A percentile compares a stretch with the other conserved stretches of the same genome.
Conservation (phyloP, 2,329 filamentous ascomycete genomes). For the Hypomyces perniciosus region DNA sequence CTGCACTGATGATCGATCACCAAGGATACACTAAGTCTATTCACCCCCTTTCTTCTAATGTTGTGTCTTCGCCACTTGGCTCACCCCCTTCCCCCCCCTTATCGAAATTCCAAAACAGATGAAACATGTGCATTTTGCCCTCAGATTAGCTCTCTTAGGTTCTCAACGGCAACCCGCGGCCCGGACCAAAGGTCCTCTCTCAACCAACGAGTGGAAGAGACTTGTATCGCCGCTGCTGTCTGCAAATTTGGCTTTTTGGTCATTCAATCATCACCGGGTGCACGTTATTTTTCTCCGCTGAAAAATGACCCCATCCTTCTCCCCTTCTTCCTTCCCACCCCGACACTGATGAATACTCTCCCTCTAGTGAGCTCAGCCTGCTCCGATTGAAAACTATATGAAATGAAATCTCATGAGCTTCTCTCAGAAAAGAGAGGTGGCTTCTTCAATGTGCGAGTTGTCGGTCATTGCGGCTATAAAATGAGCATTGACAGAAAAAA, state of each 20-base stretch:
- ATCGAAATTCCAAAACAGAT: background rate
- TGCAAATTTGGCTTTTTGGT: slow-evolving; percentile 57
- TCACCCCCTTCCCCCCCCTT: background rate
- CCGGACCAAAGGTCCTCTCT: too few species aligned
- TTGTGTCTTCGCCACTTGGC: background rate
- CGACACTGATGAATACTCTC: background rate
- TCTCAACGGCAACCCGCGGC: slow-evolving; percentile 45
- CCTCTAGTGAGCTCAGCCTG: slow-evolving; percentile 26
- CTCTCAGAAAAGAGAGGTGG: background rate
- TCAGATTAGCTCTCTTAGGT: slow-evolving; percentile 54
- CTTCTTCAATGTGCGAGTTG: slow-evolving; percentile 19
- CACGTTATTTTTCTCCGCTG: slow-evolving; percentile 9
- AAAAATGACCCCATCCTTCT: slow-evolving; percentile 11
- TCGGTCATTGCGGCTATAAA: slow-evolving; percentile 33
- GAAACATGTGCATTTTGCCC: slow-evolving; percentile 25
- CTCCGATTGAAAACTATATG: slow-evolving; percentile 52
- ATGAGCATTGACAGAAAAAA: background rate
- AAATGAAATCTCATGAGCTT: slow-evolving; percentile 22
- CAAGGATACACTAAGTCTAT: too few species aligned
- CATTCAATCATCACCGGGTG: slow-evolving; percentile 46
- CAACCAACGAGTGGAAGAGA: background rate
- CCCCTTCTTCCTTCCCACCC: slow-evolving; percentile 4
- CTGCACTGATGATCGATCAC: background rate
- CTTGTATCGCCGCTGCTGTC: slow-evolving; percentile 33
- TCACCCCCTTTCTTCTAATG: too few species aligned